Base-by-base conservation (phyloP, 2,329 filamentous ascomycete genomes). In the Calonectria henricotiae region DNA sequence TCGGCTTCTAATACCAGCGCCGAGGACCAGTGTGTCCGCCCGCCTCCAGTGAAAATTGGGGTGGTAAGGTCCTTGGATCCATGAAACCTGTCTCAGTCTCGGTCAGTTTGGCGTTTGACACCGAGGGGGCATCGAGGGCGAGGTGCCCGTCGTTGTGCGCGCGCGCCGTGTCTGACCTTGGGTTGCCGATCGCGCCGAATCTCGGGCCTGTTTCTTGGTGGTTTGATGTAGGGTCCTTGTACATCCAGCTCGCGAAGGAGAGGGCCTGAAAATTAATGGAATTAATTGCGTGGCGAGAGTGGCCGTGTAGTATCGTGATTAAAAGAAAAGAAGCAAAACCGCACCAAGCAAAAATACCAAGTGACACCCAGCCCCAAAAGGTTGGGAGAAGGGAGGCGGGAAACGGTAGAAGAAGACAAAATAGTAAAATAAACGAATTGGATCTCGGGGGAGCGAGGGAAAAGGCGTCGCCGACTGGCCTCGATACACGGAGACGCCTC, bases 81-180 rank as follows among this genome's bases (percentile, higher is more conserved):
- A 75, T 76, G 62, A 74, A 74, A 74, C 69, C 51, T 72, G 71
- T 72, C 71, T 71, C 70, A 68, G 72, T 72, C 70, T 71, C 70
- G 67, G 72, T 72, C 58, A 76, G 69, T 65, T 41, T 66, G 35
- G 47, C 51, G 51, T 4, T 55, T 25, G 11, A n/a, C 30, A 37
- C 51, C 51, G 51, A 55, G 51, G 20, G 32, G 30, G 51, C 51
- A 55, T 55, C 32, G 32, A 55, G 51, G 51, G 51, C 51, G n/a
- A 55, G 17, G 13, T 23, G 51, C 51, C 51, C 32, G 51, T 55
- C 11, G 51, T 37, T 55, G 27, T 55, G 27, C 27, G 51, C 51
- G 32, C n/a, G 51, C 51, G 51, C 51, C 51, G 30, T 67, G 67
- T 68, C 73, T 70, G 58, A 69, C 74, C 71, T 72, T 71, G 49